Percentiles rank a stretch among this genome's conserved stretches.
These are phyloP conservation scores for Parasitella parasitica DNA, from an alignment of 371 early-diverging fungal species.

Conservation along the genomic window DNA sequence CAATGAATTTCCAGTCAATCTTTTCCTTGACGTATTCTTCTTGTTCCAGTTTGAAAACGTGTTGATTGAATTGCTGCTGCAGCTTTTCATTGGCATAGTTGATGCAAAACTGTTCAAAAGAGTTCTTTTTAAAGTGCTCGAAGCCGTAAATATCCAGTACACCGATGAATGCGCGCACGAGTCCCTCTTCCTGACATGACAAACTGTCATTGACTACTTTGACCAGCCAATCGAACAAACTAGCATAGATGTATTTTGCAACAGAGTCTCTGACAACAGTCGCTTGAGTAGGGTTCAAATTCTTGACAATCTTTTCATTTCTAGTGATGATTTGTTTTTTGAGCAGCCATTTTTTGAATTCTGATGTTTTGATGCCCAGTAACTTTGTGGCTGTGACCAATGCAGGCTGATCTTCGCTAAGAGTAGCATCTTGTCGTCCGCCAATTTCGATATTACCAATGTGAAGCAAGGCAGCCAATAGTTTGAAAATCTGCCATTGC, in stretches of 20 bases:
- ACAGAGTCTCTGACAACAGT: conserved; percentile 87
- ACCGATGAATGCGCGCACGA: conserved; percentile 80
- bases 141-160: conserved; percentile 97
- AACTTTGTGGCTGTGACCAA: conserved; percentile 65
- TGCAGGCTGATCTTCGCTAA: conserved; percentile 75
- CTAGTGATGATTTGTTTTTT: conserved; percentile 87
- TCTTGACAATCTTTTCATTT: conserved; percentile 82
- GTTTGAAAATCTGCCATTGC: conserved; percentile 90
- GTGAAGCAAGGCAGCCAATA: conserved; percentile 90
- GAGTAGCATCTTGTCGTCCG: conserved; percentile 70
- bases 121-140: conserved; percentile 97
- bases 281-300: conserved; percentile 74
- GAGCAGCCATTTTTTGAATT: conserved; percentile 88
- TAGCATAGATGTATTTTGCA: conserved; percentile 92
- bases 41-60: conserved; percentile 87
- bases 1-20: conserved; percentile 89
- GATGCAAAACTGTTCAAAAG: conserved; percentile 99
- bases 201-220: conserved; percentile 80
- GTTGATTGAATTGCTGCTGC: conserved; percentile 90
- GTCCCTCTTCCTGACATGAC: conserved; percentile 55
- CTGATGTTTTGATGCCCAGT: conserved; percentile 70
- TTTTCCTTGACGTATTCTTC: conserved; percentile 93
- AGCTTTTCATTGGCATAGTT: conserved; percentile 98
- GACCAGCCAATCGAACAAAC: conserved; percentile 94
- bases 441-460: conserved; percentile 89